A percentile compares a stretch with the other conserved stretches of the same genome.
These are phyloP conservation scores for Eucalyptus coolabah DNA, from an alignment of 345 rosid species.

Conservation along the genomic window DNA sequence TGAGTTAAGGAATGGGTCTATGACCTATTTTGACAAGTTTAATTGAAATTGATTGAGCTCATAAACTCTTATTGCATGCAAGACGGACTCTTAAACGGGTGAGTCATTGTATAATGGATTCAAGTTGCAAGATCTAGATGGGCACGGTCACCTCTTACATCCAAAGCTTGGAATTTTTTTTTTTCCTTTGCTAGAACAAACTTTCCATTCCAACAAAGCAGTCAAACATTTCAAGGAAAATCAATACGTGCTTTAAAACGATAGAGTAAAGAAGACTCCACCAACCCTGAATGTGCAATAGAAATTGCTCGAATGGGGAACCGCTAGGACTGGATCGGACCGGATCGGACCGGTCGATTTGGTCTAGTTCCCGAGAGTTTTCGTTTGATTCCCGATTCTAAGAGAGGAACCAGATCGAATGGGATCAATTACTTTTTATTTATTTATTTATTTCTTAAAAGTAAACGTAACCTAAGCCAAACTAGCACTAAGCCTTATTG, in stretches of 20 bases:
- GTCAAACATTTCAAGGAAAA: neutral
- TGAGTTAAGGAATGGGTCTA: neutral
- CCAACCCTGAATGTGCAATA: neutral
- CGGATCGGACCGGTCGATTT: rapidly evolving
- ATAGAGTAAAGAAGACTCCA: neutral
- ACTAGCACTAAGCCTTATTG: too few species aligned
- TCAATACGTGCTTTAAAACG: rapidly evolving
- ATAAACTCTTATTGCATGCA: neutral
- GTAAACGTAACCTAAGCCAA: too few species aligned
- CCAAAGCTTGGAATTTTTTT: neutral
- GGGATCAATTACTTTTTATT: too few species aligned
- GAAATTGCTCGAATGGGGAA: rapidly evolving
- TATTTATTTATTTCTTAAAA: too few species aligned
- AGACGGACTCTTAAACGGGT: neutral
- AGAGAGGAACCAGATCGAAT: too few species aligned
- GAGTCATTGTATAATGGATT: neutral
- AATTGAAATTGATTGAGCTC: neutral
- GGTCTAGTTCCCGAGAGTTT: too few species aligned
- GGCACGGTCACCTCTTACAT: neutral
- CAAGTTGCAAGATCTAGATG: neutral
- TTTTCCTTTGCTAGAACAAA: neutral
- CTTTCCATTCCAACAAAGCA: neutral
- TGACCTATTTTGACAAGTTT: too few species aligned
- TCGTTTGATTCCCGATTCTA: rapidly evolving
- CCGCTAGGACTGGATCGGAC: rapidly evolving